Conservation (phyloP, 331 rosid genomes). For the Acacia pycnantha region DNA sequence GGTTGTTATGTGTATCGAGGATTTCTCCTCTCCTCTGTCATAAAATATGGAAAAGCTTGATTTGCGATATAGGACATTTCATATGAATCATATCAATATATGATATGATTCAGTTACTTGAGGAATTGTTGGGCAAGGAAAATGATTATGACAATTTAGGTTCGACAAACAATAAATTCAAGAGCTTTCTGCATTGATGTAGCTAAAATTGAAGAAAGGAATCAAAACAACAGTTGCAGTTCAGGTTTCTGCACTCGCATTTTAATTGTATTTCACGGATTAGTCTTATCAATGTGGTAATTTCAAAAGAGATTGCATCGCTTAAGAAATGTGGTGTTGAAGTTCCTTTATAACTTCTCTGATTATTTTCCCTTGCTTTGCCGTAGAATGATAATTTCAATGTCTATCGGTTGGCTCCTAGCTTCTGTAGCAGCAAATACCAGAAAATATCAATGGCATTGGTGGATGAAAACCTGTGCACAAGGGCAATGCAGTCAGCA, state of each 20-base stretch:
- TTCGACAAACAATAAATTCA: background rate
- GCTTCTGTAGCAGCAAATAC: slow-evolving; percentile 34
- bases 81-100: background rate
- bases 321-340: background rate
- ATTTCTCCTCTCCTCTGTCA: background rate
- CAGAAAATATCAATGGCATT: slow-evolving; percentile 54
- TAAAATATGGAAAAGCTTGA: background rate
- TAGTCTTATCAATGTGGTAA: background rate
- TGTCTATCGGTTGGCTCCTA: slow-evolving; percentile 37
- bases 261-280: background rate
- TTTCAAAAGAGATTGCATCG: background rate
- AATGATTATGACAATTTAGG: background rate
- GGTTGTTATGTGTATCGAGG: background rate
- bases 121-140: background rate
- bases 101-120: background rate
- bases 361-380: background rate
- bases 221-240: background rate
- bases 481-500: slow-evolving; percentile 33
- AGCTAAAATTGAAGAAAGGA: background rate
- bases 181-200: background rate
- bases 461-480: slow-evolving; percentile 49
- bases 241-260: background rate
- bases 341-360: background rate
- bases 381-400: slow-evolving; percentile 47
- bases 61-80: background rate